Evolutionary conservation across 1,284 basidiomycete genomes (phyloP).

Genomic region (Neolentinus lepideus): DNA sequence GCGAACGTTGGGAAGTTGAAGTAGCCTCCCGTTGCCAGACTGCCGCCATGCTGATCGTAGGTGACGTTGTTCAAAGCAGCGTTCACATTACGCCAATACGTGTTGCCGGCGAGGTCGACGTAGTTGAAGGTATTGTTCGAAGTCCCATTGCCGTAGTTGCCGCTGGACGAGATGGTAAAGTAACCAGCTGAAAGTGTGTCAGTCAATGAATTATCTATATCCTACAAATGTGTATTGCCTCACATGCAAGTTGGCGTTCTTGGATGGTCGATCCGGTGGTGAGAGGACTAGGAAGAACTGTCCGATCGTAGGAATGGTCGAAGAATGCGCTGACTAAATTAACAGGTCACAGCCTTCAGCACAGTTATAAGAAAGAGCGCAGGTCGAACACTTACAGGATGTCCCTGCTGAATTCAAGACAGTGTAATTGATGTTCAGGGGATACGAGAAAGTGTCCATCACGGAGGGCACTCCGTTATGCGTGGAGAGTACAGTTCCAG

Average conservation of each 20-base stretch:
- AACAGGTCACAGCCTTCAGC: not conserved
- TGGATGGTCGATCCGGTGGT: constrained; percentile 48
- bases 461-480: constrained; percentile 51
- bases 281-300: constrained; percentile 50
- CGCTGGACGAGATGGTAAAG: constrained; percentile 36
- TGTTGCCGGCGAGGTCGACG: constrained; percentile 50
- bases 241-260: constrained; percentile 52
- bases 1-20: constrained; percentile 9
- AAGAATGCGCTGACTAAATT: constrained; percentile 41
- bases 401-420: constrained; percentile 34
- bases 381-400: constrained; percentile 37
- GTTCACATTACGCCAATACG: constrained; percentile 52
- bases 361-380: not conserved
- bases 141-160: constrained; percentile 60
- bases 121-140: constrained; percentile 65
- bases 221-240: constrained; percentile 12
- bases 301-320: constrained; percentile 64
- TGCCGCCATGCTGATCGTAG: constrained; percentile 50
- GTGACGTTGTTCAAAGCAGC: constrained; percentile 56
- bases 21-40: constrained; percentile 30
- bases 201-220: not conserved
- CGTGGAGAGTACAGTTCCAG: constrained; percentile 45
- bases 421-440: constrained; percentile 54
- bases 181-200: constrained; percentile 38
- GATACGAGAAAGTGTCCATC: constrained; percentile 58